These are phyloP conservation scores for Spathaspora sp. DNA, from an alignment of 1,139 yeast species.

Conservation along the genomic window DNA sequence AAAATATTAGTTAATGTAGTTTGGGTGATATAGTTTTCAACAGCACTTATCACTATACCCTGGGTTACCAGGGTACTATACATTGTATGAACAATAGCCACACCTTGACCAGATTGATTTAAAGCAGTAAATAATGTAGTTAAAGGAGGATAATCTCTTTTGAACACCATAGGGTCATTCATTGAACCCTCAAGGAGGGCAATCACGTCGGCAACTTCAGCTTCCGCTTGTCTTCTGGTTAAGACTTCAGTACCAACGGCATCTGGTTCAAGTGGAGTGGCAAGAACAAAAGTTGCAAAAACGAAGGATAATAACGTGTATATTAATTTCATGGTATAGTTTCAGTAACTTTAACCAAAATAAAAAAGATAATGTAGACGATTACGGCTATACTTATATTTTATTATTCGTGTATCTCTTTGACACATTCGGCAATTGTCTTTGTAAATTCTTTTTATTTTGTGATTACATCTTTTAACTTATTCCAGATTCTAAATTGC, in stretches of 20 bases:
- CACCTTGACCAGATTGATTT: slow-evolving; percentile 28
- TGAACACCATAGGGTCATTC: slow-evolving; percentile 10
- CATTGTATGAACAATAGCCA: slow-evolving; percentile 22
- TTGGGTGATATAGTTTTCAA: slow-evolving; percentile 23
- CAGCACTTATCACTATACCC: slow-evolving; percentile 20
- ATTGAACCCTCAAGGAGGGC: slow-evolving; percentile 11
- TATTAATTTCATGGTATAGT: slow-evolving; percentile 11
- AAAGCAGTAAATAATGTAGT: slow-evolving; percentile 27
- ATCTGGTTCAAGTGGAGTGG: no score
- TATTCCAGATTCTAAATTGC: not conserved
- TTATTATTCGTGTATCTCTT: not conserved
- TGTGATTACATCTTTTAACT: no score
- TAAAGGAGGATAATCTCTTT: slow-evolving; percentile 26
- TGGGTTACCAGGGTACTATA: slow-evolving; percentile 25
- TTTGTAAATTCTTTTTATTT: not conserved
- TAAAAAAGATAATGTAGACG: not conserved
- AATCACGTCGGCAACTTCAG: slow-evolving; percentile 5
- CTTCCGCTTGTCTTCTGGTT: not conserved
- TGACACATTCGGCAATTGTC: no score
- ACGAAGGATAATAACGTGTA: slow-evolving; percentile 12
- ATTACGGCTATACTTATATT: not conserved
- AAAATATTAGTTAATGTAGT: slow-evolving; percentile 23
- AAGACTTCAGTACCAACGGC: not conserved
- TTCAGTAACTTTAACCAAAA: not conserved
- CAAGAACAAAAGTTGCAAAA: slow-evolving; percentile 12